A percentile compares a stretch with the other conserved stretches of the same genome.
phyloP scores from a whole-genome alignment of 1,284 basidiomycete species.

The Malassezia arunalokei region DNA sequence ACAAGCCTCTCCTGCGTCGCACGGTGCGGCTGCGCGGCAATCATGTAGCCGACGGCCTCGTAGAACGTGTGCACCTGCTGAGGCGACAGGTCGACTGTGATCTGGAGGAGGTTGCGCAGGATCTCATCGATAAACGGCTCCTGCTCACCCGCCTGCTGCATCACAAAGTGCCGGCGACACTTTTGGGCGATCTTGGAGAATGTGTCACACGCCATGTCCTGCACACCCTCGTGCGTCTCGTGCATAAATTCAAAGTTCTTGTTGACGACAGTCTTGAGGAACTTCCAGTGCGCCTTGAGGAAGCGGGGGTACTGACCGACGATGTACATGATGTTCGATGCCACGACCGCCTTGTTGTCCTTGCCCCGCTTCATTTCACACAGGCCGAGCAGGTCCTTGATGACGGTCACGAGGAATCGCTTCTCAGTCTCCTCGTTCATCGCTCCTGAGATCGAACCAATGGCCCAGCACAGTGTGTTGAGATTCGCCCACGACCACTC shows the following conservation, averaged over 20 bases:
- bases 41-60: constrained; percentile 98
- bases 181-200: constrained; percentile 99
- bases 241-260: constrained; percentile 99
- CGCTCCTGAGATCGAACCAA: constrained; percentile 95
- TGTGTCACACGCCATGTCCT: constrained; percentile 99
- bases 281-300: constrained; percentile 99
- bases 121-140: constrained; percentile 99
- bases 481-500: constrained; percentile 99
- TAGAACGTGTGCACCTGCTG: constrained; percentile 59
- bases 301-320: constrained; percentile 99
- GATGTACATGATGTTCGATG: constrained; percentile 99
- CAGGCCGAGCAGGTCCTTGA: constrained; percentile 91
- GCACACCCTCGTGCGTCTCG: constrained; percentile 97
- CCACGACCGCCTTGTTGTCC: constrained; percentile 99
- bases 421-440: constrained; percentile 99
- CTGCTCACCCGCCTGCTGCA: constrained; percentile 92
- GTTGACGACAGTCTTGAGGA: constrained; percentile 99
- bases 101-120: constrained; percentile 75
- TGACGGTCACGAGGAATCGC: constrained; percentile 95
- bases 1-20: constrained; percentile 92
- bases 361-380: constrained; percentile 98
- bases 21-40: constrained; percentile 95
- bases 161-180: constrained; percentile 93
- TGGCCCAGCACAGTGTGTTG: constrained; percentile 99
- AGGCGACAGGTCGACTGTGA: constrained; percentile 86